These are phyloP conservation scores for Stephania yunnanensis DNA, from an alignment of 164 flowering plant species.

Conservation along the genomic window DNA sequence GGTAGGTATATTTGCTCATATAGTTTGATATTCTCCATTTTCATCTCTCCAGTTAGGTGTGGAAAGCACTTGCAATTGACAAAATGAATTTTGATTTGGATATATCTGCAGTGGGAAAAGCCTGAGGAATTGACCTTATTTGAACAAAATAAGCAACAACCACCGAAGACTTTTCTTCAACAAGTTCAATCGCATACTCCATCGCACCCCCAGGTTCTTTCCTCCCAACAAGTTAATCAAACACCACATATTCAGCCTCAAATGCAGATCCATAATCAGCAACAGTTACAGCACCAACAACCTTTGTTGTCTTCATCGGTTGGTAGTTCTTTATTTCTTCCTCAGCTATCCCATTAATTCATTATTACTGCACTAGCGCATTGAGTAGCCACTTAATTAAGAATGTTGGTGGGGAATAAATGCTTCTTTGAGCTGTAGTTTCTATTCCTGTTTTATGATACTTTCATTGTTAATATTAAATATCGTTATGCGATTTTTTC, in stretches of 20 bases:
- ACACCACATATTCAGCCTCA: constrained; percentile 44
- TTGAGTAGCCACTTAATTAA: background rate
- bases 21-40: background rate
- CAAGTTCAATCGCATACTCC: constrained; percentile 29
- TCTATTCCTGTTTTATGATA: no score
- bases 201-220: constrained; percentile 32
- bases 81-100: background rate
- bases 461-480: background rate
- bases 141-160: constrained; percentile 39
- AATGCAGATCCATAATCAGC: constrained; percentile 39
- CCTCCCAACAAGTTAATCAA: constrained; percentile 48
- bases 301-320: constrained; percentile 42
- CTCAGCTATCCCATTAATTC: background rate
- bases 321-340: constrained; percentile 19
- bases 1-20: constrained; percentile 31
- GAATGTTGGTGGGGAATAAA: no score
- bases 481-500: background rate
- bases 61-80: background rate
- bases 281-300: constrained; percentile 37
- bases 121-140: constrained; percentile 67
- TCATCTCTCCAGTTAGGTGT: background rate
- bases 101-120: constrained; percentile 79
- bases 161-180: constrained; percentile 34
- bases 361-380: background rate
- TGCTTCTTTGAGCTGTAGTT: background rate